Evolutionary conservation across 2,329 filamentous ascomycete species (phyloP).

Genomic region (Xenoacremonium recifei): DNA sequence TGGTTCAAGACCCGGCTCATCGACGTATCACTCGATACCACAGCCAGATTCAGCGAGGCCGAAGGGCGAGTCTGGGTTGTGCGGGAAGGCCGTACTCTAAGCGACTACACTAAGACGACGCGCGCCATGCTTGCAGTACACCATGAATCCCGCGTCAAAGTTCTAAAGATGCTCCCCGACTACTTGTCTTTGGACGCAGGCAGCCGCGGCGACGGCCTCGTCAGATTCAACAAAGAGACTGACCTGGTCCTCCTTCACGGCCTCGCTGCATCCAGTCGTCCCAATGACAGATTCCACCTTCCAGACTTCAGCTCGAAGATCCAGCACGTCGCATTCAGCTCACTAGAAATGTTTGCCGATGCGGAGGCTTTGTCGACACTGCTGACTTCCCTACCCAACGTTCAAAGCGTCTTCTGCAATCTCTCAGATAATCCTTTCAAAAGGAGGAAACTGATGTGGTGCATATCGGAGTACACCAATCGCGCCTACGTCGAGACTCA

Average conservation of each 20-base stretch:
- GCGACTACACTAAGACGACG: conserved; percentile 26
- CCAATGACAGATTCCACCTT: conserved; percentile 16
- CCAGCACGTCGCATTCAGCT: conserved; percentile 29
- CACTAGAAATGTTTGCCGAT: too few relatives aligned
- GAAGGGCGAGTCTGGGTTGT: conserved; percentile 14
- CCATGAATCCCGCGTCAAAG: conserved; percentile 35
- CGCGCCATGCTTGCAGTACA: conserved; percentile 33
- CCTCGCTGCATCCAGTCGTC: not conserved
- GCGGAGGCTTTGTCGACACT: conserved; percentile 2
- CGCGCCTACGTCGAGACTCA: conserved; percentile 25
- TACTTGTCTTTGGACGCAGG: conserved; percentile 26
- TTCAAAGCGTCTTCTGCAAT: conserved; percentile 30
- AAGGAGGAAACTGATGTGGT: conserved; percentile 28
- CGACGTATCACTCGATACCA: conserved; percentile 31
- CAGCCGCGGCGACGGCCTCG: conserved; percentile 18
- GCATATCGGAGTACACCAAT: conserved; percentile 27
- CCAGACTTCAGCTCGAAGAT: conserved; percentile 29
- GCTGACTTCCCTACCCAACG: conserved; percentile 17
- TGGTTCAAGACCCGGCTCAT: conserved; percentile 23
- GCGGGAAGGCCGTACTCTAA: conserved; percentile 21
- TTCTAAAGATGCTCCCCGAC: conserved; percentile 30
- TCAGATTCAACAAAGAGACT: conserved; percentile 29
- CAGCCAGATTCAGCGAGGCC: conserved; percentile 11
- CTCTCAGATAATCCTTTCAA: too few relatives aligned
- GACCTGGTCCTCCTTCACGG: conserved; percentile 31